Conservation (phyloP, 2,329 filamentous ascomycete species). For the Penicillium expansum region DNA sequence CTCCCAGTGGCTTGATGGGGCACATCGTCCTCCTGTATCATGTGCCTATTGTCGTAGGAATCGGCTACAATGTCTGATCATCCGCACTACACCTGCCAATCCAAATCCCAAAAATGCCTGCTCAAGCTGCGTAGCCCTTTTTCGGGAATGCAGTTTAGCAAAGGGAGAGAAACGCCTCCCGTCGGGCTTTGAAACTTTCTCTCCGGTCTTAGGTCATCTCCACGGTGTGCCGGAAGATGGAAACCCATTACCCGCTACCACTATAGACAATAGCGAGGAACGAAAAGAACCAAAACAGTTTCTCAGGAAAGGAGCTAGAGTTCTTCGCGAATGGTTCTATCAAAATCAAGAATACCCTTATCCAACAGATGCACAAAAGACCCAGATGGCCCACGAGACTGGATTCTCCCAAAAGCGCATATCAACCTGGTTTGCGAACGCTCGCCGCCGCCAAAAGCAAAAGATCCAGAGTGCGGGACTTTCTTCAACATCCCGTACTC, state of each 20-base stretch:
- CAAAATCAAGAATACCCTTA: conserved; percentile 50
- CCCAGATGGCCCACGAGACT: conserved; percentile 41
- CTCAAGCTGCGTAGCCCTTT: conserved; percentile 52
- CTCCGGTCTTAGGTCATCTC: conserved; percentile 50
- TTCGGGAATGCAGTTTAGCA: conserved; percentile 51
- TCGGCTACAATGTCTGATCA: conserved; percentile 50
- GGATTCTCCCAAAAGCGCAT: conserved; percentile 49
- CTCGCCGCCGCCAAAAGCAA: conserved; percentile 48
- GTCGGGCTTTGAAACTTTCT: conserved; percentile 48
- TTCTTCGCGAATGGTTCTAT: conserved; percentile 49
- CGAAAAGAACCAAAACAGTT: conserved; percentile 39
- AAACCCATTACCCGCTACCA: neutral
- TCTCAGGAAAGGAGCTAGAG: conserved; percentile 46
- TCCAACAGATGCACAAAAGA: conserved; percentile 49
- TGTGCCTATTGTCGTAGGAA: conserved; percentile 47
- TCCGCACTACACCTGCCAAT: conserved; percentile 49
- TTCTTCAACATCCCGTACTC: conserved; percentile 28
- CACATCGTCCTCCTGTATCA: conserved; percentile 43
- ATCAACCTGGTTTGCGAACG: conserved; percentile 54
- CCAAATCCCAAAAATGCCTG: conserved; percentile 51
- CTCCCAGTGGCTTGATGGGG: conserved; percentile 40
- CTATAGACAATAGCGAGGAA: neutral
- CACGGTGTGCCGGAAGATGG: conserved; percentile 49
- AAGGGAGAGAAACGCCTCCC: conserved; percentile 46
- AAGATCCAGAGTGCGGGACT: conserved; percentile 19